Conservation (phyloP, 768 basidiomycete species). For the Russula olivacea region DNA sequence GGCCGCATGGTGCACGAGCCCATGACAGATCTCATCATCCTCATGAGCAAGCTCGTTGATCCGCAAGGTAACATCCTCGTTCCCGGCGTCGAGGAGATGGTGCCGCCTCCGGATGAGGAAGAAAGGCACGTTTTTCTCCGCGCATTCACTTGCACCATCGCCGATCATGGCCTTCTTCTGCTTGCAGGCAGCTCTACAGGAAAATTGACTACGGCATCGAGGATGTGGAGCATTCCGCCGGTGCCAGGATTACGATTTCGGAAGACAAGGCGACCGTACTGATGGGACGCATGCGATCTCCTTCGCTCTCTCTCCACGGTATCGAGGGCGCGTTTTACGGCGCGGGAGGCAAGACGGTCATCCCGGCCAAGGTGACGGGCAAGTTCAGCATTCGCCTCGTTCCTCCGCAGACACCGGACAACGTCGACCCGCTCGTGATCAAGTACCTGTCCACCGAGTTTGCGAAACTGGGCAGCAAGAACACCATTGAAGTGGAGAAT, state of each 20-base stretch:
- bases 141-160: background rate
- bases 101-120: conserved; percentile 61
- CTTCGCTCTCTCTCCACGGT: conserved; percentile 87
- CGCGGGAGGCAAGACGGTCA: conserved; percentile 85
- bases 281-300: conserved; percentile 92
- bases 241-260: conserved; percentile 68
- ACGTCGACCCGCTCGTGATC: conserved; percentile 63
- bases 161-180: background rate
- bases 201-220: conserved; percentile 62
- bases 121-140: conserved; percentile 48
- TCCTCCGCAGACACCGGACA: conserved; percentile 79
- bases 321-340: conserved; percentile 93
- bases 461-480: conserved; percentile 79
- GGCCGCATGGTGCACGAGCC: conserved; percentile 81
- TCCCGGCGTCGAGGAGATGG: conserved; percentile 84
- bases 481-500: conserved; percentile 63
- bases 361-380: conserved; percentile 81
- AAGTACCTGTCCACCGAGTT: conserved; percentile 74
- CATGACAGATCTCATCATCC: conserved; percentile 84
- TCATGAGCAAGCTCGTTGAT: conserved; percentile 83
- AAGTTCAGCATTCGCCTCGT: conserved; percentile 96
- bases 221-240: conserved; percentile 73
- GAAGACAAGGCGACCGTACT: conserved; percentile 71
- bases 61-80: conserved; percentile 77
- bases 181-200: conserved; percentile 57